Conservation (phyloP, 176 grass and related monocot species). For the Coix lacrymajobi region DNA sequence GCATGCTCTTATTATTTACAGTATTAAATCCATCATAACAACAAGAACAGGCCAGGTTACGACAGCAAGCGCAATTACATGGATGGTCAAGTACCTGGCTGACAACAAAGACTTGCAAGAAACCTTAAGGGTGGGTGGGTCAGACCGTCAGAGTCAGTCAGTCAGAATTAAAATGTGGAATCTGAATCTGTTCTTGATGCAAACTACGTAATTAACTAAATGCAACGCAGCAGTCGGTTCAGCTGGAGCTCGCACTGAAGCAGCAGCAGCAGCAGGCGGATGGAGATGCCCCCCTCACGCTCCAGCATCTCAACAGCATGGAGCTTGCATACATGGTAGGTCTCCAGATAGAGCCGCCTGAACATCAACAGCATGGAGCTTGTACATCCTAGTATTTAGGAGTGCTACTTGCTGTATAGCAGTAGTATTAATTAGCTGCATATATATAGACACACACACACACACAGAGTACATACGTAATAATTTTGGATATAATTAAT, state of each 20-base stretch:
- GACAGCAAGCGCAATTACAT: conserved; percentile 74
- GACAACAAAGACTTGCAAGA: conserved; percentile 66
- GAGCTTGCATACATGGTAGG: conserved; percentile 58
- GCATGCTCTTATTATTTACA: too few relatives aligned
- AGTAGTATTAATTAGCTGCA: too few relatives aligned
- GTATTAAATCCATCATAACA: too few relatives aligned
- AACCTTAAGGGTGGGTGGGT: conserved; percentile 52
- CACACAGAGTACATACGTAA: too few relatives aligned
- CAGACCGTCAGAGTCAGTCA: conserved; percentile 29
- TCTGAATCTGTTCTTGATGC: neutral
- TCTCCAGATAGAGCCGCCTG: neutral
- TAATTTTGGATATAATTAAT: too few relatives aligned
- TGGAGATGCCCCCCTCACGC: conserved; percentile 27
- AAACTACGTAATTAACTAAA: too few relatives aligned
- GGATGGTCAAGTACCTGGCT: conserved; percentile 87
- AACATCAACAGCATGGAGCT: too few relatives aligned
- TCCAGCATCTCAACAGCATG: conserved; percentile 62
- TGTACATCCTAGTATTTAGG: neutral
- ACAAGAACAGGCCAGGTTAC: conserved; percentile 67
- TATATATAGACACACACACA: too few relatives aligned
- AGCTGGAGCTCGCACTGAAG: conserved; percentile 46
- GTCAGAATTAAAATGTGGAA: neutral
- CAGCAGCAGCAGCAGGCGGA: neutral
- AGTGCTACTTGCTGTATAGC: neutral
- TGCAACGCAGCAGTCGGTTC: too few relatives aligned